These are phyloP conservation scores for Fraxinus floribunda DNA, from an alignment of 305 asterid species.

Conservation along the genomic window DNA sequence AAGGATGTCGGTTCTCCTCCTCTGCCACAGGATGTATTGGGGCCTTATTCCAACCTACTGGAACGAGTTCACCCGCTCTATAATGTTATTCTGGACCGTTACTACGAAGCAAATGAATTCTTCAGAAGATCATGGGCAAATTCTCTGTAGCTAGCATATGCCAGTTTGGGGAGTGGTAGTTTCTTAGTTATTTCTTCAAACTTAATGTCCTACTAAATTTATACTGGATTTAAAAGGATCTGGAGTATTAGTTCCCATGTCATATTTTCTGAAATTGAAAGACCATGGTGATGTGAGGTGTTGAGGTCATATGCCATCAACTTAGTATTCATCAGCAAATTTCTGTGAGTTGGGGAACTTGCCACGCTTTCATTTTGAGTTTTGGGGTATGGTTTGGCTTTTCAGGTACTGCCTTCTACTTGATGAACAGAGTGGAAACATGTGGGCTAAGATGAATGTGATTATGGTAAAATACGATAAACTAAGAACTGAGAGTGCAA, in stretches of 20 bases:
- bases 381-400: neutral
- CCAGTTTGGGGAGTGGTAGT: neutral
- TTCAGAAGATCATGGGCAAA: conserved; percentile 30
- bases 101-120: conserved; percentile 59
- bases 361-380: neutral
- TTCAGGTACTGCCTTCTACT: neutral
- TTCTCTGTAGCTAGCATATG: conserved; percentile 1
- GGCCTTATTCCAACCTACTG: conserved; percentile 71
- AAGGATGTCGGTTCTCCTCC: conserved; percentile 58
- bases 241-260: neutral
- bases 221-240: neutral
- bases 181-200: neutral
- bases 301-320: neutral
- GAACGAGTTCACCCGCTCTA: conserved; percentile 81
- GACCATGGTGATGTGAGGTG: neutral
- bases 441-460: neutral
- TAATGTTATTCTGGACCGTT: conserved; percentile 66
- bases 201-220: neutral
- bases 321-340: neutral
- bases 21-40: conserved; percentile 57
- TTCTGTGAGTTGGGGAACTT: neutral
- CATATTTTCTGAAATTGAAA: neutral
- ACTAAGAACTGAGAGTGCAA: neutral
- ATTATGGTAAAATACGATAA: neutral
- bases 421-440: neutral